Conservation (phyloP, 768 basidiomycete species). For the Royoungia palumana region DNA sequence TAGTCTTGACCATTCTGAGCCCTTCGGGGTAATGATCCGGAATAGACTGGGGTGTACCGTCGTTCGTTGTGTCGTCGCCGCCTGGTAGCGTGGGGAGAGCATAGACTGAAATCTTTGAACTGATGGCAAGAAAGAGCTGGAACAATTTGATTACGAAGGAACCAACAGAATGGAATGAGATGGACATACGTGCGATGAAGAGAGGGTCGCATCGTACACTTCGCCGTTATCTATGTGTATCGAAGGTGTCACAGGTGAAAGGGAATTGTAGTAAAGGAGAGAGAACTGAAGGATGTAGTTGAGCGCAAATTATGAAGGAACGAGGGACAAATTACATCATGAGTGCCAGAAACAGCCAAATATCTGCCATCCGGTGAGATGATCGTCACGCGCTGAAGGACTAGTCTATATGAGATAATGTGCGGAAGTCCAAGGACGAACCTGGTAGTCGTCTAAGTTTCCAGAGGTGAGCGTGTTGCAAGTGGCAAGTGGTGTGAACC, state of each 20-base stretch:
- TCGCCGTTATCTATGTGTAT: constrained; percentile 64
- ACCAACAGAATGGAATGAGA: background rate
- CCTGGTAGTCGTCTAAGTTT: constrained; percentile 82
- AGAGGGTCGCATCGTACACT: constrained; percentile 85
- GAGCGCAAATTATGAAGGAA: constrained; percentile 16
- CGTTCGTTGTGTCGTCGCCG: background rate
- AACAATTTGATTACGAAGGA: background rate
- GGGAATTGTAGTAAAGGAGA: constrained; percentile 61
- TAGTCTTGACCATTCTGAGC: constrained; percentile 45
- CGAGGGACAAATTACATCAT: constrained; percentile 51
- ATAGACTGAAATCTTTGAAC: constrained; percentile 61
- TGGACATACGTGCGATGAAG: constrained; percentile 52
- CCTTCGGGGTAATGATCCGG: constrained; percentile 4
- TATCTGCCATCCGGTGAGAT: constrained; percentile 67
- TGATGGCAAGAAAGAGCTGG: constrained; percentile 68
- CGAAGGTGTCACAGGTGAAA: constrained; percentile 45
- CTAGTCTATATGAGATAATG: constrained; percentile 5
- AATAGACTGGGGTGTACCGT: constrained; percentile 33
- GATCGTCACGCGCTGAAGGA: constrained; percentile 72
- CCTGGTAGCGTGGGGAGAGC: constrained; percentile 39
- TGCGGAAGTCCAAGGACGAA: constrained; percentile 28
- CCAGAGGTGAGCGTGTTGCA: constrained; percentile 58
- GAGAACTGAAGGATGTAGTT: constrained; percentile 44
- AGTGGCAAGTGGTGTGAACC: constrained; percentile 35
- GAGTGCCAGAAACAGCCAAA: constrained; percentile 70